These are phyloP conservation scores for Neopestalotiopsis clavispora DNA, from an alignment of 2,329 filamentous ascomycete genomes.

Conservation along the genomic window DNA sequence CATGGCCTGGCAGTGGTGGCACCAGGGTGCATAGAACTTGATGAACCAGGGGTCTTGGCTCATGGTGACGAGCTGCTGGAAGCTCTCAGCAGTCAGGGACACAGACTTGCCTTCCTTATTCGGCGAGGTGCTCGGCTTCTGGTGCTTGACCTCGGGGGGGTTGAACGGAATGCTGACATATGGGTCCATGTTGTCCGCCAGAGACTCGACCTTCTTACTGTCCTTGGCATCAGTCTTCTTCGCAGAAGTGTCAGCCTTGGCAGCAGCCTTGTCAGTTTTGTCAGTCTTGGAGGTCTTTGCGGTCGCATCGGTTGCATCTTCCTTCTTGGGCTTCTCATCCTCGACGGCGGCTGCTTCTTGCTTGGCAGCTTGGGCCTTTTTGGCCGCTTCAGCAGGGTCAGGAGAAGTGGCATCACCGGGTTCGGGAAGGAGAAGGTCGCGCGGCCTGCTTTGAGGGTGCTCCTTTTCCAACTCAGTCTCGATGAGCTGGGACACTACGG, in stretches of 20 bases:
- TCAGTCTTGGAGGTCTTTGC: constrained; percentile 40
- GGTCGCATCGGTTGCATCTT: constrained; percentile 27
- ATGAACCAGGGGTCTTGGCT: constrained; percentile 95
- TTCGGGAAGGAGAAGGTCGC: constrained; percentile 70
- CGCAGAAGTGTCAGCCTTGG: constrained; percentile 27
- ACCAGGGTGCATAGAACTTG: constrained; percentile 99
- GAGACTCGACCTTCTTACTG: constrained; percentile 30
- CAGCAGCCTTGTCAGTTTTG: constrained; percentile 32
- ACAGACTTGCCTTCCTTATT: constrained; percentile 80
- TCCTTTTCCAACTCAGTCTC: constrained; percentile 79
- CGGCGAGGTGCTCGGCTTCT: constrained; percentile 61
- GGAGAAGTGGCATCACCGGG: constrained; percentile 63
- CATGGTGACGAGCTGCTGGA: constrained; percentile 83
- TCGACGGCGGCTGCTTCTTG: background rate
- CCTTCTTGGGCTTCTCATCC: background rate
- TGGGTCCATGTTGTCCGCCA: constrained; percentile 14
- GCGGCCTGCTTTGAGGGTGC: constrained; percentile 79
- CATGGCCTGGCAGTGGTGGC: constrained; percentile 91
- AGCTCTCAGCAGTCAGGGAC: constrained; percentile 79
- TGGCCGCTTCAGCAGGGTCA: constrained; percentile 26
- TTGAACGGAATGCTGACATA: constrained; percentile 18
- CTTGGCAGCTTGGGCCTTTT: constrained; percentile 29
- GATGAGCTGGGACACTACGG: constrained; percentile 69
- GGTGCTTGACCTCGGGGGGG: constrained; percentile 43
- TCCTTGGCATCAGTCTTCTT: constrained; percentile 12